Percentiles rank a stretch among this genome's conserved stretches.
These are phyloP conservation scores for Monosporozyma aquatica DNA, from an alignment of 805 yeast species.

Conservation along the genomic window DNA sequence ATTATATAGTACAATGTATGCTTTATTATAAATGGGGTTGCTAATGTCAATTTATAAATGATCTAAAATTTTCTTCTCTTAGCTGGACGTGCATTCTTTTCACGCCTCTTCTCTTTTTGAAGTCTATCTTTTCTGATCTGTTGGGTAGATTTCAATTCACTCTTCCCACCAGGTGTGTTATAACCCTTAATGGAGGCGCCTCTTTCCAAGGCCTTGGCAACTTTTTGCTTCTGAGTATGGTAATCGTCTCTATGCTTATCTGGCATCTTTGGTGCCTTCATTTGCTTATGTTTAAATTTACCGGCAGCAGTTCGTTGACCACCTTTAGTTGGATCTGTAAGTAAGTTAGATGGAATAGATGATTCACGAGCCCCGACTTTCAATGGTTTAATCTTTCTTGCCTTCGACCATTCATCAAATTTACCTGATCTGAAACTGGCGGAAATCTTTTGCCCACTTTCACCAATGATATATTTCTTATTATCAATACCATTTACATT, in stretches of 20 bases:
- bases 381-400: slow-evolving; percentile 46
- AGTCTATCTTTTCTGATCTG: slow-evolving; percentile 74
- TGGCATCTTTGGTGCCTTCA: slow-evolving; percentile 81
- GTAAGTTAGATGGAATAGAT: slow-evolving; percentile 26
- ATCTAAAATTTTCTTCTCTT: slow-evolving; percentile 22
- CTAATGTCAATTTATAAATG: too few species aligned
- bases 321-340: slow-evolving; percentile 24
- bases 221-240: slow-evolving; percentile 71
- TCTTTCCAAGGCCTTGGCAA: slow-evolving; percentile 64
- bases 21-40: not conserved
- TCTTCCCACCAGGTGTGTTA: slow-evolving; percentile 32
- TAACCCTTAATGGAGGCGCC: slow-evolving; percentile 67
- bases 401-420: slow-evolving; percentile 84
- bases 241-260: slow-evolving; percentile 85
- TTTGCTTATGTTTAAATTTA: slow-evolving; percentile 62
- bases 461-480: slow-evolving; percentile 84
- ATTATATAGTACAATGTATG: not conserved
- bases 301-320: slow-evolving; percentile 28
- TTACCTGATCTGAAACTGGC: slow-evolving; percentile 87
- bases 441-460: slow-evolving; percentile 85
- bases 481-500: slow-evolving; percentile 66
- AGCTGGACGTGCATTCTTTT: slow-evolving; percentile 76
- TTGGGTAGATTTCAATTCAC: slow-evolving; percentile 58
- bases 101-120: slow-evolving; percentile 58
- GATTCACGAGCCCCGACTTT: slow-evolving; percentile 49